phyloP scores from a whole-genome alignment of 345 rosid genomes.

The Arabis alpina region DNA sequence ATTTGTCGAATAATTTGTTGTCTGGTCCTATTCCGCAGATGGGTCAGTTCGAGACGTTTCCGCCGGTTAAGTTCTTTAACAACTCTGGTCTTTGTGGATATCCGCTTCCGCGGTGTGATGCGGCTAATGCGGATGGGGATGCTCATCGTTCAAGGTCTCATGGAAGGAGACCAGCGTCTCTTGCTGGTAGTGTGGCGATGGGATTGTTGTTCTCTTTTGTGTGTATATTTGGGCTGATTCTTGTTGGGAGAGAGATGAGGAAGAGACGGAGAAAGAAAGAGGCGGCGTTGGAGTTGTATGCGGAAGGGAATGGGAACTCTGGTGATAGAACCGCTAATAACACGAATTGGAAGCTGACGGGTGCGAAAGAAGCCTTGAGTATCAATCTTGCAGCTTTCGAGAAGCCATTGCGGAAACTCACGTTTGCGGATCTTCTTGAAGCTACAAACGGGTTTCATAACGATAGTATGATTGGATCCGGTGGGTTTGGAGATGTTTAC shows the following conservation, averaged over 20 bases:
- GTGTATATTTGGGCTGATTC: slow-evolving; percentile 69
- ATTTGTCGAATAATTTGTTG: slow-evolving; percentile 75
- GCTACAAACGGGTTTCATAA: slow-evolving; percentile 90
- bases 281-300: slow-evolving; percentile 56
- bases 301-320: slow-evolving; percentile 56
- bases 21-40: slow-evolving; percentile 72
- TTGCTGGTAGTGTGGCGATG: slow-evolving; percentile 82
- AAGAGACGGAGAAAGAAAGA: slow-evolving; percentile 76
- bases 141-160: slow-evolving; percentile 60
- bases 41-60: slow-evolving; percentile 87
- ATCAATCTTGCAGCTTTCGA: slow-evolving; percentile 86
- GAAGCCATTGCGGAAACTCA: slow-evolving; percentile 80
- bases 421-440: slow-evolving; percentile 88
- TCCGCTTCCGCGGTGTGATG: slow-evolving; percentile 68
- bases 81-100: slow-evolving; percentile 89
- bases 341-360: slow-evolving; percentile 72
- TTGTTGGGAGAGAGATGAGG: slow-evolving; percentile 66
- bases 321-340: slow-evolving; percentile 66
- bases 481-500: slow-evolving; percentile 98
- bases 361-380: slow-evolving; percentile 78
- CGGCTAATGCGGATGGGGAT: slow-evolving; percentile 26
- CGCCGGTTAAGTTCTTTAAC: slow-evolving; percentile 61
- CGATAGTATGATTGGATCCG: slow-evolving; percentile 87
- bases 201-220: slow-evolving; percentile 80
- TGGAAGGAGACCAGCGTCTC: slow-evolving; percentile 54